Conservation (phyloP, 257 asterid genomes). For the Ocimum tenuiflorum region DNA sequence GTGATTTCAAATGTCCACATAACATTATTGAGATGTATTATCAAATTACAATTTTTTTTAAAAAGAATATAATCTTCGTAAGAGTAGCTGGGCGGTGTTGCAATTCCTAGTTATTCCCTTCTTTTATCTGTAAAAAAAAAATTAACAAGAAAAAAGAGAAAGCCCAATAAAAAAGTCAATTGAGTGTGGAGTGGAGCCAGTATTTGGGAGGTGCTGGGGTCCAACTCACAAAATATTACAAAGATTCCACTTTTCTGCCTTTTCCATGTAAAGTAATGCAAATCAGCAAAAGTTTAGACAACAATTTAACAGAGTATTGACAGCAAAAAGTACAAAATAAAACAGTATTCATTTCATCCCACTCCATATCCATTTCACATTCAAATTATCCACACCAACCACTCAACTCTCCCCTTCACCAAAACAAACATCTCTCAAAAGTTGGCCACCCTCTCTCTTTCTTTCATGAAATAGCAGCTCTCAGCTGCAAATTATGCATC, state of each 20-base stretch:
- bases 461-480: constrained; percentile 20
- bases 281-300: background rate
- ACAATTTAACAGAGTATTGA: constrained; percentile 25
- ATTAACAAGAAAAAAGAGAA: too few relatives aligned
- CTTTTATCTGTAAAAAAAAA: too few relatives aligned
- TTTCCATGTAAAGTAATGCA: constrained; percentile 18
- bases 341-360: constrained; percentile 13
- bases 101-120: too few relatives aligned
- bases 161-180: too few relatives aligned
- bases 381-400: constrained; percentile 16
- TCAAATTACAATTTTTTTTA: too few relatives aligned
- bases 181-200: constrained; percentile 36
- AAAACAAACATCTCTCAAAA: constrained; percentile 51
- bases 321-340: constrained; percentile 24
- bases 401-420: constrained; percentile 37
- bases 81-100: too few relatives aligned
- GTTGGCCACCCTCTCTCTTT: constrained; percentile 37
- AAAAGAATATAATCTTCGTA: too few relatives aligned
- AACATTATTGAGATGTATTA: background rate
- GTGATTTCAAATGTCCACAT: background rate
- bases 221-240: constrained; percentile 35
- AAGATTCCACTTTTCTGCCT: constrained; percentile 43
- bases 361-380: constrained; percentile 27
- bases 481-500: constrained; percentile 2
- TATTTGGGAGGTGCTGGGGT: constrained; percentile 27